phyloP scores from a whole-genome alignment of 164 flowering plant species.

The Dillenia turbinata region DNA sequence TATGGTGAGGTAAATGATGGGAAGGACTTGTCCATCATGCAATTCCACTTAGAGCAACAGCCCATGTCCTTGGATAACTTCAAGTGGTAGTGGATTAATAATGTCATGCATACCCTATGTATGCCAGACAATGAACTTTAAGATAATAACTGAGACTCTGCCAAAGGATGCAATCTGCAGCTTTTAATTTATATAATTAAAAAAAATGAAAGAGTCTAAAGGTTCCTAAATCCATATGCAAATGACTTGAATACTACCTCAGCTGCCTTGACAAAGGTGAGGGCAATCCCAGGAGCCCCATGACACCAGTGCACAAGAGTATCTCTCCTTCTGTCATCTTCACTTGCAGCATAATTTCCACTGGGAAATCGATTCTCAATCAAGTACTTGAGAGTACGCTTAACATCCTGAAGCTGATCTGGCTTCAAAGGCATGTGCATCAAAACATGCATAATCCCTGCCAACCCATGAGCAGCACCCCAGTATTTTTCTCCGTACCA shows the following conservation, averaged over 20 bases:
- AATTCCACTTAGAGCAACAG: no score
- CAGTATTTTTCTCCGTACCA: constrained; percentile 65
- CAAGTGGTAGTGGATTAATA: no score
- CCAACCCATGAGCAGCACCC: constrained; percentile 87
- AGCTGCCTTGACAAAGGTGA: constrained; percentile 73
- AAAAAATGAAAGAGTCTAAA: no score
- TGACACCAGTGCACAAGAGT: constrained; percentile 88
- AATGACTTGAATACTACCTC: constrained; percentile 33
- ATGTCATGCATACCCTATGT: no score
- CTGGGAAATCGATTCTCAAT: constrained; percentile 62
- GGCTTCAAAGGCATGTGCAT: constrained; percentile 62
- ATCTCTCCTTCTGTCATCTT: constrained; percentile 41
- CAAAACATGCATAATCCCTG: constrained; percentile 75
- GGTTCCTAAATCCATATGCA: no score
- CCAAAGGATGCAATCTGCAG: no score
- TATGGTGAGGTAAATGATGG: no score
- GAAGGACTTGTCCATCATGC: no score
- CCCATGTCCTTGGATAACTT: no score
- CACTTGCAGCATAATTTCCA: constrained; percentile 78
- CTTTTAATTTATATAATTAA: no score
- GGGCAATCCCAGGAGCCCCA: constrained; percentile 81
- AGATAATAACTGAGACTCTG: no score
- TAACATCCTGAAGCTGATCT: constrained; percentile 62
- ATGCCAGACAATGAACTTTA: no score
- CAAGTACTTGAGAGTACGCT: constrained; percentile 64